Conservation (phyloP, 352 stramenopile genomes). For the Phytophthora lateralis region DNA sequence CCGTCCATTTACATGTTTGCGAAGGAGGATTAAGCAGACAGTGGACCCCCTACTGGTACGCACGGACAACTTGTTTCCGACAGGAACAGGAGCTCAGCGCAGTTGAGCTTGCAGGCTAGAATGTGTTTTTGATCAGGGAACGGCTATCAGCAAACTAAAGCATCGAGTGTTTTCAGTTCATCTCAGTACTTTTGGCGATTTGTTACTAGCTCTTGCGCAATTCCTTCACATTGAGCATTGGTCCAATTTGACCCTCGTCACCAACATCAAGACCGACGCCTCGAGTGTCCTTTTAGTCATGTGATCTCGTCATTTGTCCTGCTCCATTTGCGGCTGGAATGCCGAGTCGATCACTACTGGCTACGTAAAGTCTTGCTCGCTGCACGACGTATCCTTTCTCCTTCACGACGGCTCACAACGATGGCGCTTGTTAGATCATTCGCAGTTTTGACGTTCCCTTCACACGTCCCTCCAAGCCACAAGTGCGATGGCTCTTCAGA, state of each 20-base stretch:
- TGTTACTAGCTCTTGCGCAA: too few species aligned
- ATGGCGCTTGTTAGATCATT: conserved; percentile 3
- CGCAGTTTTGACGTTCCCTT: conserved; percentile 1
- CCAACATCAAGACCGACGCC: too few species aligned
- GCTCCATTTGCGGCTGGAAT: conserved; percentile 14
- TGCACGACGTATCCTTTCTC: conserved; percentile 1
- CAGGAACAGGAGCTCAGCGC: too few species aligned
- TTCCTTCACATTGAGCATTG: too few species aligned
- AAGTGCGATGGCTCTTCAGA: conserved; percentile 18
- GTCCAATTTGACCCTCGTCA: too few species aligned
- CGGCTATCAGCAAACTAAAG: too few species aligned
- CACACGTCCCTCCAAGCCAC: not conserved
- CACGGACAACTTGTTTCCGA: too few species aligned
- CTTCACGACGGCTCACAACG: conserved; percentile 1
- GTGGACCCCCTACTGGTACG: not conserved
- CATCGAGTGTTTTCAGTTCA: too few species aligned
- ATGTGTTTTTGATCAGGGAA: too few species aligned
- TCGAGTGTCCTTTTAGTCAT: too few species aligned
- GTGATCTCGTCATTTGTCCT: conserved; percentile 1
- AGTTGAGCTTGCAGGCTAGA: not conserved
- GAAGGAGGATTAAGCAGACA: not conserved
- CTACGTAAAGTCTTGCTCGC: conserved; percentile 10
- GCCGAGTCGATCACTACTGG: conserved; percentile 10
- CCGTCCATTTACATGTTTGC: conserved; percentile 32
- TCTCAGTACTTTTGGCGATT: too few species aligned